Evolutionary conservation across 129 eudicot genomes (phyloP), one percentile per base, ranked within the genome.

Genomic region (Flaveria trinervia): DNA sequence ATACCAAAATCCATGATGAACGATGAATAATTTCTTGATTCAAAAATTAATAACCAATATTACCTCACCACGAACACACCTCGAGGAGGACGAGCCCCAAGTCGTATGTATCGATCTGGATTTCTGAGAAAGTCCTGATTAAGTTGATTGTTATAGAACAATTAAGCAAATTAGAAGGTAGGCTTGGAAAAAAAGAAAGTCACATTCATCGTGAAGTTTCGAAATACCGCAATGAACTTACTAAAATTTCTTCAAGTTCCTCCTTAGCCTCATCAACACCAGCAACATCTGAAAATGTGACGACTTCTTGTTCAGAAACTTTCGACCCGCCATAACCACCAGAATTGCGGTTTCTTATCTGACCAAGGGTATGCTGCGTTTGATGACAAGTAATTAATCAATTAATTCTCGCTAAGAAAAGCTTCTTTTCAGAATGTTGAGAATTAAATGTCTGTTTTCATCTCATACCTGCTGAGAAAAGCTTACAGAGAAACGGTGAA

Each of bases 251-350:
- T 83, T 95, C 99, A 17, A 95, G 87, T 85, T 92, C 99, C 83
- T 95, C 99, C 80, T 95, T 95, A 16, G 99, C 99, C 83, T 95
- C 99, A 77, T 95, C 96, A 86, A 95, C 99, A 73, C 99, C 99
- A 16, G 99, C 99, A 76, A 95, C 97, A 85, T 95, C 97, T 65
- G 97, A 87, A 95, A 95, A 95, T 13, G 96, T 89, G 71, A 95
- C 44, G 44, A 79, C 73, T 82, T 95, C 95, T 74, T 83, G 92
- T 82, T 95, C 99, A 71, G 92, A 67, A 16, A 80, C 95, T 85
- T 91, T 92, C 15, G 97, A 65, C 30, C 96, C 92, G 39, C 92
- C 84, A 18, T 97, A 81, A 83, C 85, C 84, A 72, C 95, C 89
- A 68, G 97, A 82, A 78, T 95, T 95, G 68, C 96, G 99, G 50